These are phyloP conservation scores for Boletellus ananas DNA, from an alignment of 768 basidiomycete species.

Conservation along the genomic window DNA sequence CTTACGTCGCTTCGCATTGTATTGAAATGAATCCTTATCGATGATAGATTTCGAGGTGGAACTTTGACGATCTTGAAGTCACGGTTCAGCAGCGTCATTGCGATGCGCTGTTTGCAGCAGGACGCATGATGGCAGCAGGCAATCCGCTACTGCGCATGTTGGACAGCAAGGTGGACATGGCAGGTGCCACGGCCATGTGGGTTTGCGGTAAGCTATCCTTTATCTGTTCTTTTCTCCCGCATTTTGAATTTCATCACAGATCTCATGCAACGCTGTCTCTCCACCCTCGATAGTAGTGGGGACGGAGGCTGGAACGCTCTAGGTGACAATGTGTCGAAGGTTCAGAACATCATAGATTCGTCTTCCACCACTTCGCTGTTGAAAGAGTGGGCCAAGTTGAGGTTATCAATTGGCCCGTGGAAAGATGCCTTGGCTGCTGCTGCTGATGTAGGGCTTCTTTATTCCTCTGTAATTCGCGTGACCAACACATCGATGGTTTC, in stretches of 20 bases:
- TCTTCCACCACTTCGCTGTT: not conserved
- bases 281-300: not conserved
- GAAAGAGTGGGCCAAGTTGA: constrained; percentile 6
- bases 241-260: not conserved
- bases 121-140: not conserved
- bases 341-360: not conserved
- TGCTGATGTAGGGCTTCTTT: not conserved
- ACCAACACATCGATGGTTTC: not conserved
- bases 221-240: no score
- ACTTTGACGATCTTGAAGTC: not conserved
- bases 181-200: not conserved
- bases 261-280: not conserved
- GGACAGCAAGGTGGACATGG: not conserved
- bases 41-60: constrained; percentile 3
- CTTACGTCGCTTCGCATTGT: no score
- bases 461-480: not conserved
- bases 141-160: not conserved
- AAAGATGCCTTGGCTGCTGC: not conserved
- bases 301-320: not conserved
- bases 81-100: not conserved
- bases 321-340: not conserved
- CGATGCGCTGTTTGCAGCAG: not conserved
- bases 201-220: not conserved
- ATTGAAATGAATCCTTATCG: not conserved
- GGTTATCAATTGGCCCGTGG: constrained; percentile 1